Evolutionary conservation across 2,329 filamentous ascomycete genomes (phyloP).

Genomic region (Beauveria sp.): DNA sequence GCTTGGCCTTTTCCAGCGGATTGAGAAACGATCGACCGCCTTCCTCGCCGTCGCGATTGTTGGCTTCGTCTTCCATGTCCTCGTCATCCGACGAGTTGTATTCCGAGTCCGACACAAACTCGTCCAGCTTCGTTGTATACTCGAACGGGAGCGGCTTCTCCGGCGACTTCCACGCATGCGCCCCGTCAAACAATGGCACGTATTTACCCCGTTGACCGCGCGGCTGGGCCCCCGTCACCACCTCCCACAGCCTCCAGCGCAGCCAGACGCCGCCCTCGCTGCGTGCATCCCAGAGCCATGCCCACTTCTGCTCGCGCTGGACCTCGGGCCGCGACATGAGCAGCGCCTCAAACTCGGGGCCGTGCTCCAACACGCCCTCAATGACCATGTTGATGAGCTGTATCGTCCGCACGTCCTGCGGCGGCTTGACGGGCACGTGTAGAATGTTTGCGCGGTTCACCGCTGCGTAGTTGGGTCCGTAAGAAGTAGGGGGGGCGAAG

Average conservation of each 20-base stretch:
- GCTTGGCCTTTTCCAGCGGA: constrained; percentile 74
- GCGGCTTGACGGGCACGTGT: constrained; percentile 66
- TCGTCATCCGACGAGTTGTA: constrained; percentile 87
- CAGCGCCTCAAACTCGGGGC: constrained; percentile 82
- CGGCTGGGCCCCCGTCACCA: constrained; percentile 58
- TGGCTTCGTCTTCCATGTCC: constrained; percentile 52
- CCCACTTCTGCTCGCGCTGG: constrained; percentile 81
- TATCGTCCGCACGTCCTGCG: constrained; percentile 69
- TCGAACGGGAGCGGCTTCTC: constrained; percentile 71
- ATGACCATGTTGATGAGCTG: constrained; percentile 82
- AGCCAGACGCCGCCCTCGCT: constrained; percentile 82
- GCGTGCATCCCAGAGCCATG: constrained; percentile 85
- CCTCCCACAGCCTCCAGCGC: constrained; percentile 83
- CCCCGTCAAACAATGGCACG: constrained; percentile 65
- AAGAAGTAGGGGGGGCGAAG: constrained; percentile 72
- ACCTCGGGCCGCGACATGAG: constrained; percentile 83
- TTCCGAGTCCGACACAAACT: constrained; percentile 76
- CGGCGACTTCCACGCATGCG: constrained; percentile 70
- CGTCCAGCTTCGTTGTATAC: constrained; percentile 66
- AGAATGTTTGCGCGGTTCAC: constrained; percentile 41
- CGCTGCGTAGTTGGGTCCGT: constrained; percentile 37
- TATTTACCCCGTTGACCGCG: constrained; percentile 42
- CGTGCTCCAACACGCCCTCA: constrained; percentile 70
- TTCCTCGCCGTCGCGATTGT: constrained; percentile 35
- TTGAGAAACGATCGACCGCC: constrained; percentile 61